These are phyloP conservation scores for Phytophthora capsici DNA, from an alignment of 352 stramenopile species.

Conservation along the genomic window DNA sequence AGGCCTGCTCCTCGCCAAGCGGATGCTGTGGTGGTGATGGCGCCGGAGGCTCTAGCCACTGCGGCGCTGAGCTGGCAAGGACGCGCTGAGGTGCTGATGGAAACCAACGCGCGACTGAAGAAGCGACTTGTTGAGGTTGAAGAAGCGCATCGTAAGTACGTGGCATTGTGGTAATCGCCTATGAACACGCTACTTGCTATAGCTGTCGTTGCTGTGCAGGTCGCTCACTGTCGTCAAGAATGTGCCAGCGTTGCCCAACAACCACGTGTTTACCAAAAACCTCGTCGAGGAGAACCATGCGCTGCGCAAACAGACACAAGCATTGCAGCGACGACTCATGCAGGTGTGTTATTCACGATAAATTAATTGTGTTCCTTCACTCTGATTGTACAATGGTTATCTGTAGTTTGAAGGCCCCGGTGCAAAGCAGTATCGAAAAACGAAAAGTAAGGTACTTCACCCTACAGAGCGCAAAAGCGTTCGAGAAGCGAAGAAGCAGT, in stretches of 20 bases:
- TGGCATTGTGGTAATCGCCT: neutral
- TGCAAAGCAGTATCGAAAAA: slow-evolving; percentile 6
- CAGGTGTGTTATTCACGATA: slow-evolving; percentile 30
- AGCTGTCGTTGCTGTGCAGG: slow-evolving; percentile 24
- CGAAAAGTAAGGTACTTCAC: neutral
- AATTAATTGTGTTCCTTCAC: neutral
- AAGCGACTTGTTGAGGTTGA: slow-evolving; percentile 39
- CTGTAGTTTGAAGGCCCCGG: slow-evolving; percentile 26
- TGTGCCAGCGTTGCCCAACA: slow-evolving; percentile 62
- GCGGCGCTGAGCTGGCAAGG: slow-evolving; percentile 49
- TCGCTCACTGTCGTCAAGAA: slow-evolving; percentile 63
- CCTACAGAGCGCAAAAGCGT: slow-evolving; percentile 3
- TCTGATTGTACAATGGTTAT: slow-evolving; percentile 1
- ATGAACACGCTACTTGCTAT: neutral
- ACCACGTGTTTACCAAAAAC: slow-evolving; percentile 66
- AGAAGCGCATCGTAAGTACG: slow-evolving; percentile 45
- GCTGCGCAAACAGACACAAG: slow-evolving; percentile 42
- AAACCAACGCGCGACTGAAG: slow-evolving; percentile 45
- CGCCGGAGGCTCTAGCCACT: slow-evolving; percentile 37
- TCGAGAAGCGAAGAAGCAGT: neutral
- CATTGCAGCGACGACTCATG: slow-evolving; percentile 51
- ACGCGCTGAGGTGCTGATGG: slow-evolving; percentile 46
- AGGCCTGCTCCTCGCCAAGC: slow-evolving; percentile 5
- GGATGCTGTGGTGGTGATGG: slow-evolving; percentile 43
- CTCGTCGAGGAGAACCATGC: slow-evolving; percentile 69